Percentiles rank a stretch among this genome's conserved stretches.
Conservation (phyloP, 805 yeast species). For the Starmera amethionina region DNA sequence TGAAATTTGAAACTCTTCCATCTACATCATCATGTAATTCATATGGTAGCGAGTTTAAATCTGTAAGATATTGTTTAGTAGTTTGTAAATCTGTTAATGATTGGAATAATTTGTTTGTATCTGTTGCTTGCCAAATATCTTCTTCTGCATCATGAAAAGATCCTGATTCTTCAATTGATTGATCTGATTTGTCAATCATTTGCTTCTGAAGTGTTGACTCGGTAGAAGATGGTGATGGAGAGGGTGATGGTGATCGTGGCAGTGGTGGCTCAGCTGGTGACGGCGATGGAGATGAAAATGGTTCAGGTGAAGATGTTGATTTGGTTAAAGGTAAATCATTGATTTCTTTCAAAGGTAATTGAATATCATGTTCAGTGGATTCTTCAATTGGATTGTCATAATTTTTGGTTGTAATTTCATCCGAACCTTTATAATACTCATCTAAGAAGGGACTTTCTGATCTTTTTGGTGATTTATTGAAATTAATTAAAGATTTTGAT, state of each 20-base stretch:
- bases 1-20: constrained; percentile 54
- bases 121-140: constrained; percentile 19
- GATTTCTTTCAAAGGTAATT: not conserved
- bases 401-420: constrained; percentile 6
- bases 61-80: constrained; percentile 17
- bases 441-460: constrained; percentile 19
- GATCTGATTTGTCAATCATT: no score
- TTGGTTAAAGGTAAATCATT: no score
- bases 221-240: no score
- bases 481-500: constrained; percentile 5
- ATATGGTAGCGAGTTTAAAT: constrained; percentile 12
- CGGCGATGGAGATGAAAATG: no score
- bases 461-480: constrained; percentile 4
- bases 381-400: constrained; percentile 20
- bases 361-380: constrained; percentile 19
- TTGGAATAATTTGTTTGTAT: constrained; percentile 17
- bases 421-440: constrained; percentile 9
- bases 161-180: not conserved
- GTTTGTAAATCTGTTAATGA: constrained; percentile 21
- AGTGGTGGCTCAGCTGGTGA: no score
- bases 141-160: constrained; percentile 4
- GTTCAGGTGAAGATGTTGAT: no score
- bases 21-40: constrained; percentile 51
- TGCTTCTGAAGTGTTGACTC: no score
- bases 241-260: no score